These are phyloP conservation scores for Flaveria brownii DNA, from an alignment of 129 eudicot species.

Conservation along the genomic window DNA sequence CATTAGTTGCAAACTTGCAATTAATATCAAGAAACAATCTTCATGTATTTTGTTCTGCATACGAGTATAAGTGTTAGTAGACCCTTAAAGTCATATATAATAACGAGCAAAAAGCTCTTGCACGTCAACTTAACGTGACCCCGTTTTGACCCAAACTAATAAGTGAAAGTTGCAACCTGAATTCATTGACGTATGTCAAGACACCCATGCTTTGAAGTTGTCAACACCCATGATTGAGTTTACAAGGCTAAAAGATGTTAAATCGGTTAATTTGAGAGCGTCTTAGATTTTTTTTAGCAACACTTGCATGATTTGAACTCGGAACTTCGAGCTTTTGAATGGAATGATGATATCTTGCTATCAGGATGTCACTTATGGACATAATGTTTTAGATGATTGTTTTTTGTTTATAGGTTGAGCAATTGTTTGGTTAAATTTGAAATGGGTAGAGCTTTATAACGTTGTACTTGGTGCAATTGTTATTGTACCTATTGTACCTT, in stretches of 20 bases:
- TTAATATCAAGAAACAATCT: slow-evolving; percentile 5
- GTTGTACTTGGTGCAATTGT: slow-evolving; percentile 7
- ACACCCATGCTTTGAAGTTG: slow-evolving; percentile 34
- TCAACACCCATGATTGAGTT: neutral
- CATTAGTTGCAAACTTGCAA: slow-evolving; percentile 13
- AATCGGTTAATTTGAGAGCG: neutral
- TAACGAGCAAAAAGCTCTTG: no score
- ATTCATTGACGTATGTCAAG: slow-evolving; percentile 24
- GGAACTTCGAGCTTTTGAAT: no score
- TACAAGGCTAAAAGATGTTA: neutral
- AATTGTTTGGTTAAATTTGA: neutral
- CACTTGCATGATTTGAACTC: no score
- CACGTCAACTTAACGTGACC: no score
- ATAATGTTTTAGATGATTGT: neutral
- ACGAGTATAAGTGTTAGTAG: no score
- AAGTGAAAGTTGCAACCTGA: no score
- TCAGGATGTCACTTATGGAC: no score
- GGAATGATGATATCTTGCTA: no score
- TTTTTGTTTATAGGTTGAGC: neutral
- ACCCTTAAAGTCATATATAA: no score
- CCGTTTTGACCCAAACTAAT: no score
- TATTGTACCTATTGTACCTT: slow-evolving; percentile 14
- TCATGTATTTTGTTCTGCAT: no score
- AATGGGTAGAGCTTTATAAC: slow-evolving; percentile 4
- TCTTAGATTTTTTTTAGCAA: neutral